phyloP scores from a whole-genome alignment of 371 early-diverging fungal genomes.

The Fennellomyces sp. region DNA sequence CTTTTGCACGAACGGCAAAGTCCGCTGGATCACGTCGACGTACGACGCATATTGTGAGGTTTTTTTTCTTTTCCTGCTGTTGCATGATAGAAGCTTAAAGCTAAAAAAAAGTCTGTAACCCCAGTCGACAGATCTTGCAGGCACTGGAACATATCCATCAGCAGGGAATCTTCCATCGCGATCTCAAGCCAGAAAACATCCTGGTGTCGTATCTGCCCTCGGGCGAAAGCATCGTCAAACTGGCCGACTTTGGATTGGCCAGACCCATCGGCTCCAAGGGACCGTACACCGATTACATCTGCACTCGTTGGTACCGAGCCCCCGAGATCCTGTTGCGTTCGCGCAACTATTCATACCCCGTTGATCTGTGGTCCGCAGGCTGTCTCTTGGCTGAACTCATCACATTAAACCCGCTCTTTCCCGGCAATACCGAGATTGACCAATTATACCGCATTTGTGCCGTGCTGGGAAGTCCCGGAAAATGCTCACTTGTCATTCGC shows the following conservation, averaged over 20 bases:
- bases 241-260: slow-evolving; percentile 96
- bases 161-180: slow-evolving; percentile 92
- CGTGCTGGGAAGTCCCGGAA: slow-evolving; percentile 64
- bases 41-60: slow-evolving; percentile 36
- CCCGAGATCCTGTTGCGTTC: slow-evolving; percentile 96
- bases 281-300: slow-evolving; percentile 93
- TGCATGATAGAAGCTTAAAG: no score
- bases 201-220: slow-evolving; percentile 44
- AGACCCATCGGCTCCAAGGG: slow-evolving; percentile 82
- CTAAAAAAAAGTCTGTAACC: no score
- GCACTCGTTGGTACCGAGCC: slow-evolving; percentile 98
- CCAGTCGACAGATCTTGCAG: slow-evolving; percentile 78
- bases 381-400: slow-evolving; percentile 92
- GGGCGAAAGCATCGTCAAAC: slow-evolving; percentile 64
- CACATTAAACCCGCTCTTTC: slow-evolving; percentile 87
- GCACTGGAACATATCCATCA: slow-evolving; percentile 92
- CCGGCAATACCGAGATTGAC: slow-evolving; percentile 92
- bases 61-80: no score
- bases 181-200: slow-evolving; percentile 94
- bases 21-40: slow-evolving; percentile 29
- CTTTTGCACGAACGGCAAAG: slow-evolving; percentile 75
- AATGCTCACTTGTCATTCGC: slow-evolving; percentile 13
- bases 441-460: slow-evolving; percentile 81
- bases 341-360: slow-evolving; percentile 89
- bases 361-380: slow-evolving; percentile 99